phyloP scores from a whole-genome alignment of 2,329 filamentous ascomycete species.

The Thermochaetoides dissita region DNA sequence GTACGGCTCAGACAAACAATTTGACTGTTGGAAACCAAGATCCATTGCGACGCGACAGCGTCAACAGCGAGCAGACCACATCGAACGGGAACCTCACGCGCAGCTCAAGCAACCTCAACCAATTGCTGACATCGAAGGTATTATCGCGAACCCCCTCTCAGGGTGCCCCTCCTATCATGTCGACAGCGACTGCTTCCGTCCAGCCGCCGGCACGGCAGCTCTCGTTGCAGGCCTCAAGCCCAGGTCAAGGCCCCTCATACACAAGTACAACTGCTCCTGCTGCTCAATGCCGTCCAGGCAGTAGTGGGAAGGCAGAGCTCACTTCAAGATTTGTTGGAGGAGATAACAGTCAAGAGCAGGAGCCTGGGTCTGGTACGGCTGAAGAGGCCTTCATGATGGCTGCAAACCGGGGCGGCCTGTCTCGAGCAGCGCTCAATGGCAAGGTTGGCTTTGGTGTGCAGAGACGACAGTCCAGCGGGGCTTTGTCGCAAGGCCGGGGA shows the following conservation, averaged over 20 bases:
- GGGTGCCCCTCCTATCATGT: constrained; percentile 51
- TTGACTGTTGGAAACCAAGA: too few species aligned
- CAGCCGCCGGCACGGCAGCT: constrained; percentile 16
- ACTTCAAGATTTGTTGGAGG: constrained; percentile 46
- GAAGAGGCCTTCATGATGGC: constrained; percentile 22
- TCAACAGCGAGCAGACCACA: constrained; percentile 1
- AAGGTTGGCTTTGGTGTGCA: constrained; percentile 15
- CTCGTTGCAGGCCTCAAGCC: background rate
- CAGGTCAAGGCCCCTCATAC: constrained; percentile 16
- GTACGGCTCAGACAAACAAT: constrained; percentile 17
- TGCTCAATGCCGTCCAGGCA: constrained; percentile 21
- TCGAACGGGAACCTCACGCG: constrained; percentile 16
- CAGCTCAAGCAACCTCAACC: constrained; percentile 39
- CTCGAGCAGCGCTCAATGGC: constrained; percentile 12
- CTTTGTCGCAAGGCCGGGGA: constrained; percentile 19
- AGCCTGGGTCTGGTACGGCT: constrained; percentile 33
- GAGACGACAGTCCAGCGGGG: constrained; percentile 28
- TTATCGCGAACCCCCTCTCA: constrained; percentile 50
- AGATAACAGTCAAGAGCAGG: constrained; percentile 15
- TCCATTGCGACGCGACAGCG: constrained; percentile 1
- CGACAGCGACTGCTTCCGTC: constrained; percentile 41
- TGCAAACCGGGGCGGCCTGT: constrained; percentile 4
- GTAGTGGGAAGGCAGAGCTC: constrained; percentile 32
- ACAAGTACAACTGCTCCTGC: constrained; percentile 8
- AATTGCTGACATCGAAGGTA: constrained; percentile 53